Evolutionary conservation across 257 asterid species (phyloP), one percentile per base, ranked within the genome.

Genomic region (Echites panduratus): DNA sequence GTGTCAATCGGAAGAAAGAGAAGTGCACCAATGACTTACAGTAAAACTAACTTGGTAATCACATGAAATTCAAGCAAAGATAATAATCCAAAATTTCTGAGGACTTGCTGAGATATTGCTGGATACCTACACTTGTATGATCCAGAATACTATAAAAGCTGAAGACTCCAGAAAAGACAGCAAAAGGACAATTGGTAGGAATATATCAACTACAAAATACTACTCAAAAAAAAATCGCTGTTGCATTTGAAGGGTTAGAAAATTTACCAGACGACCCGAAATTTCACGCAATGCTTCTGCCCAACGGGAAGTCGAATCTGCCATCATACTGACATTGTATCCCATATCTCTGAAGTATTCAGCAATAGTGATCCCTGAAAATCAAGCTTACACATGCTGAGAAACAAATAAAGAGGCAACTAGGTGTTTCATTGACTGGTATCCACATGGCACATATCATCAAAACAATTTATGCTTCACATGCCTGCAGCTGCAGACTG

Each of bases 311-410:
- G 99, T 95, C 32, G 98, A 95, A 83, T 95, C 99, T 76, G 99
- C 99, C 99, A 95, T 95, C 99, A 95, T 95, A 83, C 99, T 92
- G 74, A 95, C 99, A 83, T 95, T 95, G 89, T 95, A 95, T 66
- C 99, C 99, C 99, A 95, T 95, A 79, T 95, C 99, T 90, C 99
- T 92, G 79, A 95, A 95, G 77, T 92, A 95, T 79, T 95, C 99
- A 70, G 99, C 99, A 71, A 95, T 86, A 13, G 98, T 95, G 76
- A 95, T 95, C 72, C 99, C 99, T 95, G 95, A 56, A 81, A 77
- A 85, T 63, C 61, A 69, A 50, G 54, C 9, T 71, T 71, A 84
- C 64, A 52, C 24, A 75, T 38, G 16, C 41, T 62, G 73, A 66
- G 63, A 47, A 77, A 70, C 47, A 53, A 24, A 50, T 9, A 50